These are phyloP conservation scores for Globisporangium yorkense DNA, from an alignment of 352 stramenopile species.

Conservation along the genomic window DNA sequence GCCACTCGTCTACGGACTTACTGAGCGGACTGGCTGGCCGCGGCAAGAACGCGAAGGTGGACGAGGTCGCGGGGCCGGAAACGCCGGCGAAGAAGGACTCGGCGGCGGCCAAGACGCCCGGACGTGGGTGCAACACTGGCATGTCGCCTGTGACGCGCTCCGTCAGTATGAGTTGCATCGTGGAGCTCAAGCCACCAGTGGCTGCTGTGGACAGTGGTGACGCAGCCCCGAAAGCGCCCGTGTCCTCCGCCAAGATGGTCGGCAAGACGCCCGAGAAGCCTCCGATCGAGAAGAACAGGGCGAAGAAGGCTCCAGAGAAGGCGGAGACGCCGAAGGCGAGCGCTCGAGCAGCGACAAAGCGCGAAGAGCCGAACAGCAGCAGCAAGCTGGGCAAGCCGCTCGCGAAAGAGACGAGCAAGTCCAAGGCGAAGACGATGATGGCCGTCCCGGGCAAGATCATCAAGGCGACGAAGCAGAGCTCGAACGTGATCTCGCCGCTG, in stretches of 20 bases:
- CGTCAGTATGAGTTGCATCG: conserved; percentile 21
- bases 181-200: conserved; percentile 18
- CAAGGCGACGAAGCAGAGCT: conserved; percentile 21
- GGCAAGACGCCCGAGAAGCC: conserved; percentile 8
- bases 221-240: neutral
- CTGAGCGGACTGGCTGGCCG: conserved; percentile 13
- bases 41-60: conserved; percentile 1
- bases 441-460: conserved; percentile 40
- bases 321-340: conserved; percentile 5
- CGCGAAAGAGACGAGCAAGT: conserved; percentile 12
- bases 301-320: conserved; percentile 11
- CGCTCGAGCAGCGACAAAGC: conserved; percentile 8
- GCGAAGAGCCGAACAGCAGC: conserved; percentile 8
- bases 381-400: conserved; percentile 3
- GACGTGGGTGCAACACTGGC: neutral
- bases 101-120: neutral
- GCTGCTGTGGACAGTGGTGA: conserved; percentile 1
- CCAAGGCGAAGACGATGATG: conserved; percentile 25
- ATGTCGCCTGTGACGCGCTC: conserved; percentile 23
- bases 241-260: conserved; percentile 1
- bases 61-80: conserved; percentile 21
- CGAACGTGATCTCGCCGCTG: conserved; percentile 10
- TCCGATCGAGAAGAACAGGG: conserved; percentile 7
- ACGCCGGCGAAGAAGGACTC: conserved; percentile 15
- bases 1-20: conserved; percentile 21